Percentiles rank a stretch among this genome's conserved stretches.
These are phyloP conservation scores for Zoysia matrella DNA, from an alignment of 202 grass and related monocot genomes.

Conservation along the genomic window DNA sequence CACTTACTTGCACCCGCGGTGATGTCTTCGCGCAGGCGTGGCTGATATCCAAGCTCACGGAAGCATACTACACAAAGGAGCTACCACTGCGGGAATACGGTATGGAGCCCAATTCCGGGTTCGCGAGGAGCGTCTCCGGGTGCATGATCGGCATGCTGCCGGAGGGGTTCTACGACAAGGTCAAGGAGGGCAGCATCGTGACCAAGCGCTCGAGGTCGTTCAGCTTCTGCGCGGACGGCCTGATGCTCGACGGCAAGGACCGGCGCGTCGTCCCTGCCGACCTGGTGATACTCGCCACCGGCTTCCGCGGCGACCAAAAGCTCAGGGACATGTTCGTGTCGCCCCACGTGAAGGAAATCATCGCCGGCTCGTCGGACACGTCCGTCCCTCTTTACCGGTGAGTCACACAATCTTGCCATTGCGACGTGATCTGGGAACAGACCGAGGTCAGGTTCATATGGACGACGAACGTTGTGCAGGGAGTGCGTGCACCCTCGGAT, in stretches of 20 bases:
- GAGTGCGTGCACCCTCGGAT: constrained; percentile 78
- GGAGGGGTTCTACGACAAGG: constrained; percentile 75
- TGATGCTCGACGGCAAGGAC: constrained; percentile 47
- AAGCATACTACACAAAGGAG: constrained; percentile 55
- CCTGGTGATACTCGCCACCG: too few relatives aligned
- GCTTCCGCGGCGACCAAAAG: constrained; percentile 35
- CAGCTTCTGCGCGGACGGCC: constrained; percentile 66
- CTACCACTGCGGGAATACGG: constrained; percentile 69
- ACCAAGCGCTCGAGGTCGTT: constrained; percentile 39
- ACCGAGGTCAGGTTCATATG: not conserved
- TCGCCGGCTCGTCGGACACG: constrained; percentile 55
- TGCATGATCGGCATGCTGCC: constrained; percentile 62
- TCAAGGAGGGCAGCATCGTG: constrained; percentile 64
- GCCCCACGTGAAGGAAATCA: constrained; percentile 43
- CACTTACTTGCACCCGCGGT: not conserved
- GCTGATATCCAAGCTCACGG: constrained; percentile 42
- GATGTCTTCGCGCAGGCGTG: constrained; percentile 12
- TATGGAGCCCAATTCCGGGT: constrained; percentile 65
- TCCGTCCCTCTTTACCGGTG: constrained; percentile 67
- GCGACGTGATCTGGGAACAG: too few relatives aligned
- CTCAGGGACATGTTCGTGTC: constrained; percentile 69
- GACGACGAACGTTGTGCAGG: constrained; percentile 22
- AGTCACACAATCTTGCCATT: not conserved
- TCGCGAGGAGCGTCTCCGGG: constrained; percentile 48
- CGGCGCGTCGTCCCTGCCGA: not conserved